These are phyloP conservation scores for Tinospora cordifolia DNA, from an alignment of 164 flowering plant species.

Conservation along the genomic window DNA sequence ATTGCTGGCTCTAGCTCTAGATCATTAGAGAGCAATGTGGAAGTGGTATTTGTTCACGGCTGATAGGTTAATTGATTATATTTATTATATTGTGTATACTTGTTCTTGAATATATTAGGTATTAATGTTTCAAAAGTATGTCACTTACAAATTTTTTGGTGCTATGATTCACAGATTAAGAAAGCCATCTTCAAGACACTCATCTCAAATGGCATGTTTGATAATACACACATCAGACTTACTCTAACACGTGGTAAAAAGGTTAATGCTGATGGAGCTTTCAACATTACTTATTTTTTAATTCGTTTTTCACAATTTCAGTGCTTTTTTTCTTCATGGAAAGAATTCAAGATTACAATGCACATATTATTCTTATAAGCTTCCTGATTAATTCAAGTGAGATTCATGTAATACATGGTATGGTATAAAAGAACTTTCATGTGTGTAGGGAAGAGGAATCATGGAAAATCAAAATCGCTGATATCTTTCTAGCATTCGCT, in stretches of 20 bases:
- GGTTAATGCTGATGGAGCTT: constrained; percentile 31
- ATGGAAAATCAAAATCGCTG: too few relatives aligned
- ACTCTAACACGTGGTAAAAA: constrained; percentile 93
- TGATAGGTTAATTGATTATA: background rate
- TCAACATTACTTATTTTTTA: constrained; percentile 3
- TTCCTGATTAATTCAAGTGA: background rate
- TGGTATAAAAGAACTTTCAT: too few relatives aligned
- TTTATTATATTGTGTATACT: background rate
- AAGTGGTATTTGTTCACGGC: background rate
- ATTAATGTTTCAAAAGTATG: background rate
- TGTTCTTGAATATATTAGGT: constrained; percentile 20
- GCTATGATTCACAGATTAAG: constrained; percentile 54
- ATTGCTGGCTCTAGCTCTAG: constrained; percentile 6
- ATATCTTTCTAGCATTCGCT: too few relatives aligned
- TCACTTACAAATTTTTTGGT: background rate
- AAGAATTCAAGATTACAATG: background rate
- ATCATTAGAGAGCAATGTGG: background rate
- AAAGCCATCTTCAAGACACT: constrained; percentile 84
- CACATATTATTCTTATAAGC: background rate
- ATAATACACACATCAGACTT: constrained; percentile 82
- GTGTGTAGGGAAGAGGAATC: too few relatives aligned
- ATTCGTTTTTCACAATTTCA: background rate
- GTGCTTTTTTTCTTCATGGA: background rate
- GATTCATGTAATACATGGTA: too few relatives aligned
- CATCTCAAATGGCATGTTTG: constrained; percentile 83